phyloP scores from a whole-genome alignment of 2,329 filamentous ascomycete species.

The Ascochyta rabiei region DNA sequence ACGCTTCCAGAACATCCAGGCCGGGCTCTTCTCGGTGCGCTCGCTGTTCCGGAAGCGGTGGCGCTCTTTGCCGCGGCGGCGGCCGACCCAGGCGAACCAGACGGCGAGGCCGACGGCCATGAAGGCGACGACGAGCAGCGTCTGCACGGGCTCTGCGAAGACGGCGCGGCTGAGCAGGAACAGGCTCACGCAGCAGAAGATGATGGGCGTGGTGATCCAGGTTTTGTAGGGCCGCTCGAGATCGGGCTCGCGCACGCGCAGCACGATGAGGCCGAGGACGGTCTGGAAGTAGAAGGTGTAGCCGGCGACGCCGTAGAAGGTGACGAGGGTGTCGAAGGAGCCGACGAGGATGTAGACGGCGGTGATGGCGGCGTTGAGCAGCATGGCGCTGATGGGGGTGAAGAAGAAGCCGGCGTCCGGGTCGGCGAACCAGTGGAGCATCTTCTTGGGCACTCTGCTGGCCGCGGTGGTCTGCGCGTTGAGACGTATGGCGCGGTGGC shows the following conservation, averaged over 20 bases:
- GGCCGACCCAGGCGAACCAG: constrained; percentile 84
- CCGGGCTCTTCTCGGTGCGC: constrained; percentile 36
- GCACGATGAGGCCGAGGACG: constrained; percentile 88
- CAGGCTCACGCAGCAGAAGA: constrained; percentile 96
- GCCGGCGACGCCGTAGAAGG: constrained; percentile 96
- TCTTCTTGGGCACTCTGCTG: constrained; percentile 27
- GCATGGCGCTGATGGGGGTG: constrained; percentile 91
- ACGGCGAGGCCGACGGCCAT: constrained; percentile 83
- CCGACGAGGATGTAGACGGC: constrained; percentile 80
- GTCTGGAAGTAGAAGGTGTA: constrained; percentile 98
- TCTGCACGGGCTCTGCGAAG: constrained; percentile 90
- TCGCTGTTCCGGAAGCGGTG: constrained; percentile 32
- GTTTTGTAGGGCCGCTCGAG: constrained; percentile 91
- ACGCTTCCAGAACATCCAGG: constrained; percentile 55
- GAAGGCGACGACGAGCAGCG: constrained; percentile 83
- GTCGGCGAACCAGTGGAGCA: constrained; percentile 44
- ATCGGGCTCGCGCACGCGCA: constrained; percentile 84
- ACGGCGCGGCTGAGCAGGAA: constrained; percentile 89
- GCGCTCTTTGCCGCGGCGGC: constrained; percentile 45
- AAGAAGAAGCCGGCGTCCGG: constrained; percentile 85
- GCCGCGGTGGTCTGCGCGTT: constrained; percentile 26
- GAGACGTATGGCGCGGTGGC: constrained; percentile 45
- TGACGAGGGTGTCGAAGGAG: constrained; percentile 89
- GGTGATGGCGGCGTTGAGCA: constrained; percentile 79
- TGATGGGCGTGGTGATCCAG: constrained; percentile 96